Percentiles rank a stretch among this genome's conserved stretches.
These are phyloP conservation scores for Aspergillus saccharolyticus DNA, from an alignment of 495 filamentous ascomycete species.

Conservation along the genomic window DNA sequence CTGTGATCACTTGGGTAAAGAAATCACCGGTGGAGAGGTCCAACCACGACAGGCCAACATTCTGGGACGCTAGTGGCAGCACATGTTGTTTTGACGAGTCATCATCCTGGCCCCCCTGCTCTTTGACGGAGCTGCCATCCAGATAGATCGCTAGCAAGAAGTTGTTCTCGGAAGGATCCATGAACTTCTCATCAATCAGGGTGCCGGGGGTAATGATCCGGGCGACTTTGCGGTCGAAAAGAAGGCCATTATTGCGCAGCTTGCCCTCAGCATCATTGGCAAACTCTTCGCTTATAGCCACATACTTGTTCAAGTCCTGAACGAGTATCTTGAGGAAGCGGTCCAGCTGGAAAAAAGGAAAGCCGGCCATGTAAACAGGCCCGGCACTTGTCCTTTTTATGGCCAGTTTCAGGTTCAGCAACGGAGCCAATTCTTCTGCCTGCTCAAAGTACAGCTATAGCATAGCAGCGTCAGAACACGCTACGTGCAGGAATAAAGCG, in stretches of 20 bases:
- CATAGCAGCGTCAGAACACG: conserved; percentile 8
- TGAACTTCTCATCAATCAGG: conserved; percentile 93
- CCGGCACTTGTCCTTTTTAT: conserved; percentile 70
- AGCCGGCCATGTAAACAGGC: conserved; percentile 84
- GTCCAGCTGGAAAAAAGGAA: conserved; percentile 88
- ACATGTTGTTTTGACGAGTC: conserved; percentile 29
- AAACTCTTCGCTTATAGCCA: conserved; percentile 93
- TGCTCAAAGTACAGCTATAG: conserved; percentile 81
- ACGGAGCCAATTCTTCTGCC: conserved; percentile 78
- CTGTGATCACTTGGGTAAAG: conserved; percentile 74
- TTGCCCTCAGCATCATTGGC: conserved; percentile 60
- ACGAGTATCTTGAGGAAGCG: conserved; percentile 89
- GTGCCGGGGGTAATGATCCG: conserved; percentile 92
- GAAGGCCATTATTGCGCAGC: conserved; percentile 64
- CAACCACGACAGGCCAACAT: conserved; percentile 83
- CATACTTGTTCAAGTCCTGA: conserved; percentile 80
- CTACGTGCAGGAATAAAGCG: background rate
- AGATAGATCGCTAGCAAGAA: conserved; percentile 76
- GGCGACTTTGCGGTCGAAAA: conserved; percentile 78
- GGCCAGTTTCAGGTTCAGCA: conserved; percentile 85
- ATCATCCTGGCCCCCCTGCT: conserved; percentile 19
- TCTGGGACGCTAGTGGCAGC: conserved; percentile 35
- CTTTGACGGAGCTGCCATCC: conserved; percentile 25
- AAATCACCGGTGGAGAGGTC: conserved; percentile 94
- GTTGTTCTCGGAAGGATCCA: conserved; percentile 88